Conservation (phyloP, 331 rosid species). For the Ulmus americana region DNA sequence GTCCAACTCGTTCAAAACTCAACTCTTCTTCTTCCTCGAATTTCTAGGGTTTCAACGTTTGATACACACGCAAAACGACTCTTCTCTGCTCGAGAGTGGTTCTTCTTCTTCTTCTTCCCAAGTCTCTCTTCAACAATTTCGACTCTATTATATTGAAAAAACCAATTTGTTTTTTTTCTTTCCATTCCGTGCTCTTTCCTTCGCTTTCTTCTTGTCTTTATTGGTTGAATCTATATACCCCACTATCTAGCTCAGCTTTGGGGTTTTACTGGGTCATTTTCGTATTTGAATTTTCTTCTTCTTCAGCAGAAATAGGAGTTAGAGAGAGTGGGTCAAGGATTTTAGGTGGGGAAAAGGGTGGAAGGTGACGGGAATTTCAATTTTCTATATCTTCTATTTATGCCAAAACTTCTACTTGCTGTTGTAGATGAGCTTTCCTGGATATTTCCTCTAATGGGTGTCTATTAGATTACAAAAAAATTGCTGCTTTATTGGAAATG, state of each 20-base stretch:
- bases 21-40: neutral
- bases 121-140: conserved; percentile 29
- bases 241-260: conserved; percentile 8
- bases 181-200: conserved; percentile 1
- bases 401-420: conserved; percentile 16
- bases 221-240: conserved; percentile 15
- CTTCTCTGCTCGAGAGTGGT: conserved; percentile 5
- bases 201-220: conserved; percentile 19
- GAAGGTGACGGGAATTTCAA: conserved; percentile 19
- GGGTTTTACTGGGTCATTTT: conserved; percentile 41
- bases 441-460: conserved; percentile 39
- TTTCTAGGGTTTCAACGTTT: conserved; percentile 15
- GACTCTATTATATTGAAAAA: conserved; percentile 15
- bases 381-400: conserved; percentile 36
- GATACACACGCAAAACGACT: conserved; percentile 11
- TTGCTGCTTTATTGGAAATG: conserved; percentile 35
- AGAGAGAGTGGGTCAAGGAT: conserved; percentile 55
- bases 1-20: conserved; percentile 32
- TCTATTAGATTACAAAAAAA: conserved; percentile 17
- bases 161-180: neutral
- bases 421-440: conserved; percentile 25
- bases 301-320: conserved; percentile 20
- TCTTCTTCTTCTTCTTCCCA: neutral
- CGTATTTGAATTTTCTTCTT: conserved; percentile 45
- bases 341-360: conserved; percentile 58